Evolutionary conservation across 2,329 filamentous ascomycete genomes (phyloP), one percentile per base, ranked within the genome.

Genomic region (Nemania diffusa): DNA sequence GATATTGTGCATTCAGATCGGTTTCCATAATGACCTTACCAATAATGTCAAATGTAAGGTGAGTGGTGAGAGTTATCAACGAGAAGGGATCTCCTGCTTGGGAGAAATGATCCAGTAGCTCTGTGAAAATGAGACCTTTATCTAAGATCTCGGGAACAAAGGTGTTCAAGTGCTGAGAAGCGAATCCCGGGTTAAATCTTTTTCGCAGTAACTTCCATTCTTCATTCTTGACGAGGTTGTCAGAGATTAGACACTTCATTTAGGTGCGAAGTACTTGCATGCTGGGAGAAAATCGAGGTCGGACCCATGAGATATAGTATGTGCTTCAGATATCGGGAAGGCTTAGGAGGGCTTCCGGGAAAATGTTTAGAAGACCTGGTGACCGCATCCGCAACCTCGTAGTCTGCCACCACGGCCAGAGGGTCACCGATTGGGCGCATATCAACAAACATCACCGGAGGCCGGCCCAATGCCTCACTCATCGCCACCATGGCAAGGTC

Each of bases 1-100:
- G 32, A 37, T 58, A 5, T 34, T 48, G 56, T 24, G n/a, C 26
- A 2, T 44, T 4, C 2, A 44, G 40, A 7, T 44, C 17, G 13
- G 5, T 15, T 3, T n/a, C 40, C 40, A 44, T 44, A 3, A 15
- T 15, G 4, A 58, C 56, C 1, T 17, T 9, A 1, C 56, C 56
- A 8, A 58, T 58, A 17, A 58, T 15, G n/a, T 58, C 56, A 34
- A 58, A 58, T 48, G 56, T 58, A 2, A 58, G 42, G 11, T 50
- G 22, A 8, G 29, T 50, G 6, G 42, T 37, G 20, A 20, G 56
- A n/a, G 9, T 7, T 34, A 48, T 26, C 1, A 48, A 37, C n/a
- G 44, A 37, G 20, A 58, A 58, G 8, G 3, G 8, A 11, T 48
- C n/a, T 20, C 9, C 1, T 5, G 44, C 34, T 9, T n/a, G 27